Base-by-base conservation (phyloP, 768 basidiomycete species). In the Crucibulum laeve region DNA sequence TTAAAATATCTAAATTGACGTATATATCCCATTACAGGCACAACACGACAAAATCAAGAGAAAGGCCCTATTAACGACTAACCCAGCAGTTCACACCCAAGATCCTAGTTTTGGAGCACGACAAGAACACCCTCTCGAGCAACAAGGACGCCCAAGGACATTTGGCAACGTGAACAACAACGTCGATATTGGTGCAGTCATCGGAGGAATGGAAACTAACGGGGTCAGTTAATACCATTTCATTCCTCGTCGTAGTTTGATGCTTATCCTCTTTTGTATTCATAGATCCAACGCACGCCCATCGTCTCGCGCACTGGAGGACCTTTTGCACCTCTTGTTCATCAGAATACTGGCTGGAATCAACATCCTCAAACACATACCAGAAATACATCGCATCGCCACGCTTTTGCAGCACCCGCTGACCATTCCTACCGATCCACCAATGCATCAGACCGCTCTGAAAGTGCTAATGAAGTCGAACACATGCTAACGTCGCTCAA, bases 11-110 rank as follows among this genome's bases (percentile, higher is more conserved):
- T 32, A 17, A 21, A 15, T 32, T 32, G 21, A 35, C 42, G 22
- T 42, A 40, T 6, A 40, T 8, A 33, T 30, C 49, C 10, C 35
- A 19, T 39, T 37, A 6, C 45, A 91, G 89, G 67, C 66, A 32
- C 86, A 89, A 53, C 77, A 84, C 47, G 90, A 92, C 57, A 89
- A 87, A 57, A 73, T 90, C 51, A 92, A 89, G 64, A 78, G 89
- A 44, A 91, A 80, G 53, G 77, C 86, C 14, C 77, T 92, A 18
- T 80, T 69, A 2, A 62, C 68, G 11, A 57, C 58, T 26, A 44
- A 61, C n/a, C 25, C 51, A 4, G 47, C 48, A 26, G 39, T 36
- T 22, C 44, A 43, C 13, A 45, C 53, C 42, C 49, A 59, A 25
- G 39, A 52, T 25, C 42, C 35, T 18, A 36, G 18, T 17, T 25